phyloP scores from a whole-genome alignment of 345 rosid genomes.

The Brassica nigra region DNA sequence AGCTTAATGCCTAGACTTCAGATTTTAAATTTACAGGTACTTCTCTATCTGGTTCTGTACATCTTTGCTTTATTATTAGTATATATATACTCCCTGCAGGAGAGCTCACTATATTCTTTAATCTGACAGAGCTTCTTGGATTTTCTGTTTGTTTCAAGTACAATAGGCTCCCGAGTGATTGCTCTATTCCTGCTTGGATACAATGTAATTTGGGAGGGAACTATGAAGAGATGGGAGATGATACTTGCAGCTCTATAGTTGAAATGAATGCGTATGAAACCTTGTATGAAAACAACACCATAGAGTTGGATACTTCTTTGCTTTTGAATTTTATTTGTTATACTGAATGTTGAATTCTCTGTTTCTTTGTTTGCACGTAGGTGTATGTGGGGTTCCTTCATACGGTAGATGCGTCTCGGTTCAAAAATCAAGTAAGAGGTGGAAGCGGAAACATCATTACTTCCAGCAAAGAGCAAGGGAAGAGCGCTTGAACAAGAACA shows the following conservation, averaged over 20 bases:
- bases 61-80: neutral
- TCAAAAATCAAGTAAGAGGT: constrained; percentile 71
- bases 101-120: constrained; percentile 10
- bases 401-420: constrained; percentile 58
- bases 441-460: constrained; percentile 81
- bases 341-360: constrained; percentile 12
- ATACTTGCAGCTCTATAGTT: constrained; percentile 57
- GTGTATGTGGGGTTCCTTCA: constrained; percentile 58
- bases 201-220: constrained; percentile 78
- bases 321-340: neutral
- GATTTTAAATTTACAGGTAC: constrained; percentile 80
- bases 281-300: constrained; percentile 36
- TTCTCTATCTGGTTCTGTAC: neutral
- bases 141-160: constrained; percentile 46
- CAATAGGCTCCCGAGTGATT: constrained; percentile 71
- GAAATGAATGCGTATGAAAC: constrained; percentile 72
- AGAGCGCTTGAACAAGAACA: constrained; percentile 82
- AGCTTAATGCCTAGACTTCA: constrained; percentile 68
- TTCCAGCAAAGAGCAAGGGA: constrained; percentile 84
- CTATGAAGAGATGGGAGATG: constrained; percentile 50
- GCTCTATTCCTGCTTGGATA: constrained; percentile 85
- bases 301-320: neutral
- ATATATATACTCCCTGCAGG: neutral
- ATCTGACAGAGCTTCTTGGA: constrained; percentile 28
- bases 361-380: constrained; percentile 20